Conservation (phyloP, 352 stramenopile species). For the Globisporangium viniferum region DNA sequence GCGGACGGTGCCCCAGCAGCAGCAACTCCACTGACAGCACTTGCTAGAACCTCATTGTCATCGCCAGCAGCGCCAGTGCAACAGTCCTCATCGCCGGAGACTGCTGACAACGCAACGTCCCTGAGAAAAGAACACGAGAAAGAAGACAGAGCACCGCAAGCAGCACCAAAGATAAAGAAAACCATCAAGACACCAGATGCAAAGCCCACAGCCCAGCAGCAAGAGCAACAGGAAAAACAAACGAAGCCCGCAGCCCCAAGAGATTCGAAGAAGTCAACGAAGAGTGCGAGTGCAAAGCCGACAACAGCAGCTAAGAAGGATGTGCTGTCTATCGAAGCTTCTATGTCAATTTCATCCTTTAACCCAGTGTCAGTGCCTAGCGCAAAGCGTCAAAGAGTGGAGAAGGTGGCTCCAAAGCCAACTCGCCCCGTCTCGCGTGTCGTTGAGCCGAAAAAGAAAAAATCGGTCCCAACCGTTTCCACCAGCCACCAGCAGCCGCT, state of each 20-base stretch:
- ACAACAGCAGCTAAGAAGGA: background rate
- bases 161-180: background rate
- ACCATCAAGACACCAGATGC: background rate
- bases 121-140: background rate
- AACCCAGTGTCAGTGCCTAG: background rate
- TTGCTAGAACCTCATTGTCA: background rate
- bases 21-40: background rate
- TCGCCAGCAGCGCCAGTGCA: background rate
- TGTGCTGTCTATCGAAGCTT: background rate
- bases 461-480: background rate
- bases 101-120: background rate
- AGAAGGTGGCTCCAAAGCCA: background rate
- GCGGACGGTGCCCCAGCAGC: background rate
- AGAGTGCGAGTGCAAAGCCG: background rate
- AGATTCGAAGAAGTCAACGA: background rate
- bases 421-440: background rate
- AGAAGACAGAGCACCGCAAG: background rate
- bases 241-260: background rate
- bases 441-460: background rate
- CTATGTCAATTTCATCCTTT: background rate
- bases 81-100: background rate
- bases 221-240: background rate
- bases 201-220: background rate
- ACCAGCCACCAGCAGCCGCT: background rate
- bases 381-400: conserved; percentile 5